Conservation (phyloP, 305 asterid genomes). For the Ilex paraguariensis region DNA sequence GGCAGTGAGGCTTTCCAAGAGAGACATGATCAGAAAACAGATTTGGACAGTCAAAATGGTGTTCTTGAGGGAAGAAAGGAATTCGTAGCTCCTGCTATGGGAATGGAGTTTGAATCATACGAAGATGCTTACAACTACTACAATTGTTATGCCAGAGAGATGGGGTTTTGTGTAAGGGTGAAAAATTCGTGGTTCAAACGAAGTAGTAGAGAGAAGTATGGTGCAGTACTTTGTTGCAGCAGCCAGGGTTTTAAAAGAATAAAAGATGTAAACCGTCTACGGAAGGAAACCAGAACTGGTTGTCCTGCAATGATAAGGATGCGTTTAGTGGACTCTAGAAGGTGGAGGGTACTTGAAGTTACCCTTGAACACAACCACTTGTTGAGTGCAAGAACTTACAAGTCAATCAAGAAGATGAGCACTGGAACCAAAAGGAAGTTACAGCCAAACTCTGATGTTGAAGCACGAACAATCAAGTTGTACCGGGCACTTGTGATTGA, state of each 20-base stretch:
- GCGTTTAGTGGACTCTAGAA: slow-evolving; percentile 55
- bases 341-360: slow-evolving; percentile 81
- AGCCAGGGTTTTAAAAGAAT: slow-evolving; percentile 79
- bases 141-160: slow-evolving; percentile 65
- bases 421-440: slow-evolving; percentile 48
- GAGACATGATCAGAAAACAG: slow-evolving; percentile 19
- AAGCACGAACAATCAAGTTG: slow-evolving; percentile 49
- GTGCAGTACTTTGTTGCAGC: slow-evolving; percentile 83
- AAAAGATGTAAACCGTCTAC: slow-evolving; percentile 60
- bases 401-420: slow-evolving; percentile 35
- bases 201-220: slow-evolving; percentile 86
- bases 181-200: slow-evolving; percentile 86
- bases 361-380: slow-evolving; percentile 65
- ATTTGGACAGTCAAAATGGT: slow-evolving; percentile 26
- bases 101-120: slow-evolving; percentile 83
- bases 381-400: slow-evolving; percentile 44
- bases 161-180: slow-evolving; percentile 74
- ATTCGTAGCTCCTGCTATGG: slow-evolving; percentile 51
- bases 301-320: slow-evolving; percentile 80
- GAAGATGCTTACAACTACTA: slow-evolving; percentile 78
- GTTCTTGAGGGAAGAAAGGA: slow-evolving; percentile 24
- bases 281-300: slow-evolving; percentile 86
- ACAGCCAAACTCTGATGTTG: slow-evolving; percentile 33
- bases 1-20: slow-evolving; percentile 12
- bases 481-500: slow-evolving; percentile 60